Evolutionary conservation across 2,329 filamentous ascomycete genomes (phyloP), one percentile per base, ranked within the genome.

Genomic region (Ophiostoma tasmaniense): DNA sequence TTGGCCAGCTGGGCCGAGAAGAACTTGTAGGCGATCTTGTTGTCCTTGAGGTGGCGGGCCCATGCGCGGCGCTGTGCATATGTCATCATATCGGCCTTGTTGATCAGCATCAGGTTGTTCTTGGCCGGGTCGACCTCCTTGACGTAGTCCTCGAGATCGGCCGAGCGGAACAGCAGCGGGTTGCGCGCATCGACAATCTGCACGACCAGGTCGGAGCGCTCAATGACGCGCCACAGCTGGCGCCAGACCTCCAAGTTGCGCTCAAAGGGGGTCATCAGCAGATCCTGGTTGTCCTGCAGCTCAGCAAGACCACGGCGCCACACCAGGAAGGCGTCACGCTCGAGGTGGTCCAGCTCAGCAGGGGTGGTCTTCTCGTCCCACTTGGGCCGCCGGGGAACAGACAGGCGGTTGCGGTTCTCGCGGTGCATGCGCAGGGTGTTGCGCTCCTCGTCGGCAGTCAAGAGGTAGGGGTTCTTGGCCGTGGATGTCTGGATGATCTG

Each of bases 61-160:
- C 95, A 99, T 0, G 84, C 83, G 73, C 85, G 85, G 73, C 95
- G 84, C 80, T 99, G 96, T 75, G 87, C 87, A 65, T 88, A 79
- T 1, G 93, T 96, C 91, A 99, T 93, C 95, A 99, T 97, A 80
- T 99, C 95, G 64, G 95, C 93, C 83, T 99, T 99, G 84, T 99
- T 99, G 76, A 99, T 94, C 68, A 99, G 83, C 69, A 99, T 79
- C 76, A 99, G 76, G 77, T 98, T 99, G 77, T 93, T 86, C 82
- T 99, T 98, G 77, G 39, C 66, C 1, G 88, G 80, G 75, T 96
- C 90, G 33, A 98, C 90, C 74, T 96, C 92, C 80, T 97, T 96
- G 75, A 99, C 95, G 74, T 99, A 99, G 73, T 83, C 84, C 76
- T 98, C 95, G 71, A 99, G 80, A 81, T 99, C 95, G 74, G 96